phyloP scores from a whole-genome alignment of 129 eudicot genomes.

The Smallanthus sonchifolius region DNA sequence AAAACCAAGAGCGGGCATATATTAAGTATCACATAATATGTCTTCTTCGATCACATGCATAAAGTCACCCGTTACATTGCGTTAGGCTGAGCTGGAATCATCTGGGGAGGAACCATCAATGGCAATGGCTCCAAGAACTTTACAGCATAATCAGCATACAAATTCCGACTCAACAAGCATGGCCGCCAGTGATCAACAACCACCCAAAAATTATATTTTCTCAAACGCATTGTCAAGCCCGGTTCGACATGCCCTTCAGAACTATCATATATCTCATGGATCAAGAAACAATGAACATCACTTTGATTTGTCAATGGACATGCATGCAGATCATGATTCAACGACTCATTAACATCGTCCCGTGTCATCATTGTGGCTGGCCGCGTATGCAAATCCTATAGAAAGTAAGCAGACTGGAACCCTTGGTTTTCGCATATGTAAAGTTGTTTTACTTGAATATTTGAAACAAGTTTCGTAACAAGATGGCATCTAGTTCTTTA shows the following conservation, averaged over 20 bases:
- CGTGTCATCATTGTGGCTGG: neutral
- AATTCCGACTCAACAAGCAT: conserved; percentile 18
- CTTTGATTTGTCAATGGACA: conserved; percentile 44
- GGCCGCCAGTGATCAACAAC: conserved; percentile 15
- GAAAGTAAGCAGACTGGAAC: neutral
- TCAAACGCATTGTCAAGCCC: conserved; percentile 52
- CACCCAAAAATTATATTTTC: conserved; percentile 40
- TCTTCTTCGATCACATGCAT: neutral
- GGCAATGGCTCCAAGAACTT: conserved; percentile 23
- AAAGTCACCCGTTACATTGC: neutral
- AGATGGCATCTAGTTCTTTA: neutral
- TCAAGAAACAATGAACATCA: conserved; percentile 18
- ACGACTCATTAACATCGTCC: conserved; percentile 20
- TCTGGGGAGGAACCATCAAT: conserved; percentile 33
- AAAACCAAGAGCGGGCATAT: neutral
- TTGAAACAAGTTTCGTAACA: neutral
- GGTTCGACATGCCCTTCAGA: conserved; percentile 47
- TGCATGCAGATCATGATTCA: conserved; percentile 46
- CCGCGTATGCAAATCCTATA: neutral
- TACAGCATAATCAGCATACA: conserved; percentile 15
- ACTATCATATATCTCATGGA: conserved; percentile 40
- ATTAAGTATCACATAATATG: neutral
- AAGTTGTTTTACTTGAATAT: conserved; percentile 3
- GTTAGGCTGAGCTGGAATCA: conserved; percentile 33
- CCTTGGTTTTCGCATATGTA: conserved; percentile 18